Evolutionary conservation across 306 rosid genomes (phyloP).

Genomic region (Lablab purpureus): DNA sequence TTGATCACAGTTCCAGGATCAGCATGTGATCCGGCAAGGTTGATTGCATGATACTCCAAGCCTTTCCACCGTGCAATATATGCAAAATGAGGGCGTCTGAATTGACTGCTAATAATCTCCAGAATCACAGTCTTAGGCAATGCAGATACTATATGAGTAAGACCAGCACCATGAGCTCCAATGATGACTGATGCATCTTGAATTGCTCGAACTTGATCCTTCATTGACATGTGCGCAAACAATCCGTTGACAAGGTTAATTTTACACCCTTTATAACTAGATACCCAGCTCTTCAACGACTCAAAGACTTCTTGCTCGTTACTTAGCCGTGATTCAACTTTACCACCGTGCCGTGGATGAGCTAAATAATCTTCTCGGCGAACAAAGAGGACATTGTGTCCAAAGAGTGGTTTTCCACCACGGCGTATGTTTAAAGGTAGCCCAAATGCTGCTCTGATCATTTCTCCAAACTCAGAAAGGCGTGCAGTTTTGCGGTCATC

Average conservation of each 20-base stretch:
- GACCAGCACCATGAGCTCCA: conserved; percentile 98
- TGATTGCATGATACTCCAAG: conserved; percentile 83
- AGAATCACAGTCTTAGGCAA: conserved; percentile 80
- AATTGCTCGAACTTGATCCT: conserved; percentile 90
- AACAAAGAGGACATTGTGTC: conserved; percentile 81
- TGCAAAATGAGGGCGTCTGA: conserved; percentile 86
- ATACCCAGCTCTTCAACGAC: conserved; percentile 69
- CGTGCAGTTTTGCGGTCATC: conserved; percentile 80
- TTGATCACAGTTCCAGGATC: conserved; percentile 65
- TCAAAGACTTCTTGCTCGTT: conserved; percentile 84
- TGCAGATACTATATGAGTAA: conserved; percentile 90
- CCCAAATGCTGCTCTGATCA: conserved; percentile 80
- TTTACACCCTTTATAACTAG: conserved; percentile 67
- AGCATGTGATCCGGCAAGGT: conserved; percentile 75
- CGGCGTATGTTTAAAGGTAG: conserved; percentile 62
- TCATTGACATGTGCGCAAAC: conserved; percentile 97
- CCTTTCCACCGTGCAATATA: conserved; percentile 90
- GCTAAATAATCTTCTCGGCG: conserved; percentile 95
- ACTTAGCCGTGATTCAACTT: conserved; percentile 80
- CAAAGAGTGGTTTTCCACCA: conserved; percentile 53
- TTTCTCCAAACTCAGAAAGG: conserved; percentile 94
- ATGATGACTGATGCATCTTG: conserved; percentile 93
- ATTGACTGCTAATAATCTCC: conserved; percentile 82
- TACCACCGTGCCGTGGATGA: conserved; percentile 94
- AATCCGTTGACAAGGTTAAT: conserved; percentile 88